These are phyloP conservation scores for Cutaneotrichosporon mucoides DNA, from an alignment of 1,284 basidiomycete species.

Conservation along the genomic window DNA sequence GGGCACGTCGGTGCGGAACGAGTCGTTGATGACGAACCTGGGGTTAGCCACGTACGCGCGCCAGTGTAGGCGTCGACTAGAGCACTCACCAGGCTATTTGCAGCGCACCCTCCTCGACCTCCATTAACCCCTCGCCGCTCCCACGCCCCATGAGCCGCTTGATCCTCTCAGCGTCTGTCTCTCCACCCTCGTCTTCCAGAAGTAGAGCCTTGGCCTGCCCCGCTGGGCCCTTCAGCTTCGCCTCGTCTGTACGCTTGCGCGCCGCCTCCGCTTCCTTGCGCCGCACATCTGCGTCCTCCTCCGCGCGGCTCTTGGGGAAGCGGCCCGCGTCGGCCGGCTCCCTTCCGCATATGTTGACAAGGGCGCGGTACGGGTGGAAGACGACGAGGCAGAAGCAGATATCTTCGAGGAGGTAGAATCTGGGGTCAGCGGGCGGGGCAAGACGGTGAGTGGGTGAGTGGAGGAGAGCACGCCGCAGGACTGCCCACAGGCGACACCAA, in stretches of 20 bases:
- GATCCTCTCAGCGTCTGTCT: slow-evolving; percentile 37
- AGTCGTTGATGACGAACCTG: slow-evolving; percentile 96
- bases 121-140: slow-evolving; percentile 46
- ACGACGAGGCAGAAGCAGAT: slow-evolving; percentile 90
- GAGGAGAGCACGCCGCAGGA: no score
- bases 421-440: background rate
- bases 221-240: slow-evolving; percentile 7
- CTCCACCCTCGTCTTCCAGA: slow-evolving; percentile 22
- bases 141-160: slow-evolving; percentile 44
- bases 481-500: no score
- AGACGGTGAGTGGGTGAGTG: background rate
- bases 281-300: slow-evolving; percentile 42
- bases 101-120: slow-evolving; percentile 52
- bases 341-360: slow-evolving; percentile 66
- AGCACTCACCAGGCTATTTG: slow-evolving; percentile 53
- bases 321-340: slow-evolving; percentile 47
- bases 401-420: slow-evolving; percentile 91
- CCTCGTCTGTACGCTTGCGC: slow-evolving; percentile 33
- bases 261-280: slow-evolving; percentile 27
- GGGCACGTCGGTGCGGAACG: slow-evolving; percentile 83
- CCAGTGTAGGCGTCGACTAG: no score
- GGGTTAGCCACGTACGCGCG: background rate
- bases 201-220: slow-evolving; percentile 2
- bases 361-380: slow-evolving; percentile 89
- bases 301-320: slow-evolving; percentile 33